A percentile compares a stretch with the other conserved stretches of the same genome.
Evolutionary conservation across 2,329 filamentous ascomycete species (phyloP).

Genomic region (Ophidiomyces ophidiicola): DNA sequence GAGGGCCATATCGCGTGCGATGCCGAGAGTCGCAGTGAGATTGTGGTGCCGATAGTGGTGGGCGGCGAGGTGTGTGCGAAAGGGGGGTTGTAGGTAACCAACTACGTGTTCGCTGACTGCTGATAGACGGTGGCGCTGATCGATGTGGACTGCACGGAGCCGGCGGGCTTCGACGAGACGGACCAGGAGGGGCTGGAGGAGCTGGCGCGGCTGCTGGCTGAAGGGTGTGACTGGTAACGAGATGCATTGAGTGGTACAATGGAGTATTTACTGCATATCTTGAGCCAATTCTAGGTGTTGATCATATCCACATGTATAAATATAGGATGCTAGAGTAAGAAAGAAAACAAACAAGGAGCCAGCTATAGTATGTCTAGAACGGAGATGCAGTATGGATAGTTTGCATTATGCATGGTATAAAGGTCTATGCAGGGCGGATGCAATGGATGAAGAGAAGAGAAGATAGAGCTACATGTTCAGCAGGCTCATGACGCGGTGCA

Average conservation of each 20-base stretch:
- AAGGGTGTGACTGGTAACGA: constrained; percentile 32
- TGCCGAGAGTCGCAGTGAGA: constrained; percentile 38
- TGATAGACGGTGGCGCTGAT: constrained; percentile 37
- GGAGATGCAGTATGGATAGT: background rate
- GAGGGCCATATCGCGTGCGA: constrained; percentile 42
- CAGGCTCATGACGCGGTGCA: constrained; percentile 62
- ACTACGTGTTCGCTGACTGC: constrained; percentile 3
- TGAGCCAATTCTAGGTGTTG: background rate
- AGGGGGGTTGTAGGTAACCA: background rate
- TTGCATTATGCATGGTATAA: no score
- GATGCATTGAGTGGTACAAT: no score
- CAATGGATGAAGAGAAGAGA: background rate
- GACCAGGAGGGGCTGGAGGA: constrained; percentile 34
- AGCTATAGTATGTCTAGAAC: background rate
- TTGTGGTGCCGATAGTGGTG: constrained; percentile 38
- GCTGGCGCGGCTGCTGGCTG: constrained; percentile 30
- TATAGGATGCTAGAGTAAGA: no score
- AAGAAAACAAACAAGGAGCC: background rate
- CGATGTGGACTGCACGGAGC: constrained; percentile 36
- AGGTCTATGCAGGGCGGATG: background rate
- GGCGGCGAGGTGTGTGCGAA: constrained; percentile 26
- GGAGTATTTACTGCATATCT: no score
- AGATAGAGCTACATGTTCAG: constrained; percentile 44
- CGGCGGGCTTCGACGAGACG: constrained; percentile 34
- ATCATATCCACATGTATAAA: no score